These are phyloP conservation scores for Urostyla sp. DNA, from an alignment of 73 alveolate genomes.

Conservation along the genomic window DNA sequence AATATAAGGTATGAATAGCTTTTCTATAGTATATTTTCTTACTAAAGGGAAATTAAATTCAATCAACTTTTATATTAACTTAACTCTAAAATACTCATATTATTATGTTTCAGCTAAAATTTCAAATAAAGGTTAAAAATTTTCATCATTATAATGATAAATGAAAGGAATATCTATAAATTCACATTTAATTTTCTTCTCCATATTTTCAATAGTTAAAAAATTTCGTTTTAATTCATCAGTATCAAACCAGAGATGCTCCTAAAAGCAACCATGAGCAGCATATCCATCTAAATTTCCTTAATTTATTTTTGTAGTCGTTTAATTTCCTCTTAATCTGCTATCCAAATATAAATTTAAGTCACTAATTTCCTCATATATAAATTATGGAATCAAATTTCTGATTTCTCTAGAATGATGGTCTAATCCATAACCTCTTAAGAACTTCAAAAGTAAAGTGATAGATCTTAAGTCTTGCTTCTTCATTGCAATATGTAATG, in stretches of 20 bases:
- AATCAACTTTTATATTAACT: constrained; percentile 21
- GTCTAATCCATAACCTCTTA: constrained; percentile 27
- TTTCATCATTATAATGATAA: constrained; percentile 12
- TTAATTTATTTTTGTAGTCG: not conserved
- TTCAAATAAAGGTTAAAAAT: constrained; percentile 17
- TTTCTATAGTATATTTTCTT: constrained; percentile 1
- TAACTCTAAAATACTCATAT: constrained; percentile 10
- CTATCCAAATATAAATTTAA: constrained; percentile 2
- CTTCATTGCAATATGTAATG: constrained; percentile 21
- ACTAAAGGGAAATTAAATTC: constrained; percentile 54
- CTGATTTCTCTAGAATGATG: constrained; percentile 42
- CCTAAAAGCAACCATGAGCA: not conserved
- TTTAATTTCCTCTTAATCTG: not conserved
- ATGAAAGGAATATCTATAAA: constrained; percentile 28
- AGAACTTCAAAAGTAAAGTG: constrained; percentile 4
- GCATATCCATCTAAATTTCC: not conserved
- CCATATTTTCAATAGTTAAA: not conserved
- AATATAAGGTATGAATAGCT: constrained; percentile 44
- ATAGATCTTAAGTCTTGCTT: not conserved
- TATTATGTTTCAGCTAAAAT: constrained; percentile 6
- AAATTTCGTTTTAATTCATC: not conserved
- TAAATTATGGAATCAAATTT: constrained; percentile 1
- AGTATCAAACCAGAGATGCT: constrained; percentile 8
- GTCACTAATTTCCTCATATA: not conserved
- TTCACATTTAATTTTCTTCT: not conserved